These are phyloP conservation scores for Suhomyces faveliae DNA, from an alignment of 805 yeast genomes.

Conservation along the genomic window DNA sequence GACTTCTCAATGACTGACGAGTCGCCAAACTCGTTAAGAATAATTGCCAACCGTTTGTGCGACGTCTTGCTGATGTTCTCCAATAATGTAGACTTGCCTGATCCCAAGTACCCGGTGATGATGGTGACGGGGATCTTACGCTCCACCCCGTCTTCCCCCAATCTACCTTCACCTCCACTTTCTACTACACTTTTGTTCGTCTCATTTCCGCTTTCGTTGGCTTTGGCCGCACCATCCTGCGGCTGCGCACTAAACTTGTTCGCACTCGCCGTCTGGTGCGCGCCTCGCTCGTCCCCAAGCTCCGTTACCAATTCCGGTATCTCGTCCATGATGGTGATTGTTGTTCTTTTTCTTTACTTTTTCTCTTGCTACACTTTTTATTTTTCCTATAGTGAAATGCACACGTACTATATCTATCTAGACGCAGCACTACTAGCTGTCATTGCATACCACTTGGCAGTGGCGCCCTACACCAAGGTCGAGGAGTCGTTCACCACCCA, in stretches of 20 bases:
- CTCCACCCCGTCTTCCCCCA: not conserved
- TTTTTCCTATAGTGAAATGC: constrained; percentile 11
- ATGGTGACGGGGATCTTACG: constrained; percentile 83
- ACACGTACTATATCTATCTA: constrained; percentile 16
- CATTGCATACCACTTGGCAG: constrained; percentile 47
- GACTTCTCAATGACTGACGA: constrained; percentile 87
- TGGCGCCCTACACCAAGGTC: constrained; percentile 85
- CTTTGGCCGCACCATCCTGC: not conserved
- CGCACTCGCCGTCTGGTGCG: not conserved
- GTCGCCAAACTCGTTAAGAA: constrained; percentile 90
- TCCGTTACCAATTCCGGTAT: constrained; percentile 36
- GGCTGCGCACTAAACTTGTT: not conserved
- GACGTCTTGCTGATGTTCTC: constrained; percentile 70
- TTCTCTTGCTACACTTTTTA: not conserved
- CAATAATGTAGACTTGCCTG: constrained; percentile 88
- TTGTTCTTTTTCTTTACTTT: not conserved
- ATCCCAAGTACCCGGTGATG: constrained; percentile 91
- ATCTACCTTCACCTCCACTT: not conserved
- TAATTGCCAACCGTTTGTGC: constrained; percentile 80
- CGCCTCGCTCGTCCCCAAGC: constrained; percentile 13
- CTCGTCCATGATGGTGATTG: constrained; percentile 22
- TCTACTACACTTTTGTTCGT: not conserved
- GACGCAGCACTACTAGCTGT: constrained; percentile 34
- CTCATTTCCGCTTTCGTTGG: not conserved
- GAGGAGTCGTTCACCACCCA: constrained; percentile 92